Evolutionary conservation across 306 rosid species (phyloP).

Genomic region (Ceratonia siliqua): DNA sequence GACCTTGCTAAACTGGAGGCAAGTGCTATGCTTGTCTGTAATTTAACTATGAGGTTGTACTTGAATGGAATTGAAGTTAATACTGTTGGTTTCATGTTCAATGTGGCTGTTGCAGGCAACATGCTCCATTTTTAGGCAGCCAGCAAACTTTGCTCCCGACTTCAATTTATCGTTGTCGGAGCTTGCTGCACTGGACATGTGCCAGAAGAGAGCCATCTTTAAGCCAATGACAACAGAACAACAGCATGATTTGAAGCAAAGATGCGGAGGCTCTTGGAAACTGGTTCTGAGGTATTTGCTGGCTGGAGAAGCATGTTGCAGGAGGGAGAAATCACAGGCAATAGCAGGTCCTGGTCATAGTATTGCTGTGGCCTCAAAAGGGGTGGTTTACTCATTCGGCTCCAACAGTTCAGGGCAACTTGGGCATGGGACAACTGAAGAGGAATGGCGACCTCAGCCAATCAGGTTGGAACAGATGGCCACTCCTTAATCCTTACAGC

Average conservation of each 20-base stretch:
- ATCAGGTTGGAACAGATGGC: conserved; percentile 65
- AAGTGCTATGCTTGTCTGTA: conserved; percentile 45
- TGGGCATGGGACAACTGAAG: conserved; percentile 79
- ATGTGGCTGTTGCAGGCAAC: conserved; percentile 77
- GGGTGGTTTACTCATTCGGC: conserved; percentile 81
- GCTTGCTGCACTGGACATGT: conserved; percentile 94
- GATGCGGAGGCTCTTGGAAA: conserved; percentile 96
- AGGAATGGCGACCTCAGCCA: conserved; percentile 74
- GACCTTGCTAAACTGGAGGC: conserved; percentile 98
- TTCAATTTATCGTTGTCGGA: conserved; percentile 69
- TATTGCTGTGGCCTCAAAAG: conserved; percentile 82
- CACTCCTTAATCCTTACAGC: conserved; percentile 26
- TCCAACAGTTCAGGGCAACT: conserved; percentile 95
- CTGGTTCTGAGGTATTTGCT: conserved; percentile 84
- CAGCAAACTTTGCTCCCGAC: conserved; percentile 87
- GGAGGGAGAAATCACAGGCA: conserved; percentile 92
- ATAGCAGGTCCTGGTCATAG: conserved; percentile 99
- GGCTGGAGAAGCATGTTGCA: conserved; percentile 87
- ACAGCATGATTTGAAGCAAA: conserved; percentile 64
- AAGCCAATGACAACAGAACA: conserved; percentile 80
- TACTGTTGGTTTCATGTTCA: conserved; percentile 50
- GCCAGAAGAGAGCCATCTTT: conserved; percentile 85
- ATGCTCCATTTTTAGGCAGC: conserved; percentile 88
- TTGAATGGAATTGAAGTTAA: conserved; percentile 29
- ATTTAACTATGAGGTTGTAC: conserved; percentile 5